Conservation (phyloP, 768 basidiomycete species). For the Tubosaeta sp. region DNA sequence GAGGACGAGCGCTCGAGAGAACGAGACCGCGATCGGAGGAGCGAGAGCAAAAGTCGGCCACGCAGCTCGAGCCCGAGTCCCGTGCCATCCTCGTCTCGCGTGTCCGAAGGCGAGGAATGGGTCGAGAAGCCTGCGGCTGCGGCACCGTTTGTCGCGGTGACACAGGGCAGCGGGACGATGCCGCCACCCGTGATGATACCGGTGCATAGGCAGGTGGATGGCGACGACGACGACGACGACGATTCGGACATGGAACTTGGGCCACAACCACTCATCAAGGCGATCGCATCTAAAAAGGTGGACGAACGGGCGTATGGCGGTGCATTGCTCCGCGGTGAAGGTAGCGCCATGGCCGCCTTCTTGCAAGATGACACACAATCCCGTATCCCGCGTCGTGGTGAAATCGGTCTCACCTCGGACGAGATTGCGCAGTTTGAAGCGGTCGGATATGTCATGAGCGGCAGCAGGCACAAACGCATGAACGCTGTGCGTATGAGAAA, state of each 20-base stretch:
- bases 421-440: constrained; percentile 85
- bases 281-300: constrained; percentile 45
- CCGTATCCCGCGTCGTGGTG: constrained; percentile 97
- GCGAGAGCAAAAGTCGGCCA: constrained; percentile 32
- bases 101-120: constrained; percentile 55
- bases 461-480: constrained; percentile 92
- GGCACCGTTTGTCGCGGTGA: constrained; percentile 23
- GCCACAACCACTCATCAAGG: constrained; percentile 59
- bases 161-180: constrained; percentile 19
- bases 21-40: constrained; percentile 24
- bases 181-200: constrained; percentile 22
- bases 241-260: constrained; percentile 71
- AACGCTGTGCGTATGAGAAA: constrained; percentile 98
- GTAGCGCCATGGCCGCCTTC: constrained; percentile 97
- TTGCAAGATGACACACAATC: constrained; percentile 75
- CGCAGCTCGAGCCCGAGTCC: constrained; percentile 32
- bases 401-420: constrained; percentile 88
- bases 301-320: constrained; percentile 89
- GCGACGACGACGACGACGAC: constrained; percentile 36
- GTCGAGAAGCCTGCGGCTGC: constrained; percentile 50
- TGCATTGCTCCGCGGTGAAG: constrained; percentile 90
- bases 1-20: constrained; percentile 32
- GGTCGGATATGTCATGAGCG: constrained; percentile 98
- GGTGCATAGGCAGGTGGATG: constrained; percentile 14
- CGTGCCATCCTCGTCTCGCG: constrained; percentile 25